Evolutionary conservation across 2,329 filamentous ascomycete species (phyloP).

Genomic region (Lachnellula cervina): DNA sequence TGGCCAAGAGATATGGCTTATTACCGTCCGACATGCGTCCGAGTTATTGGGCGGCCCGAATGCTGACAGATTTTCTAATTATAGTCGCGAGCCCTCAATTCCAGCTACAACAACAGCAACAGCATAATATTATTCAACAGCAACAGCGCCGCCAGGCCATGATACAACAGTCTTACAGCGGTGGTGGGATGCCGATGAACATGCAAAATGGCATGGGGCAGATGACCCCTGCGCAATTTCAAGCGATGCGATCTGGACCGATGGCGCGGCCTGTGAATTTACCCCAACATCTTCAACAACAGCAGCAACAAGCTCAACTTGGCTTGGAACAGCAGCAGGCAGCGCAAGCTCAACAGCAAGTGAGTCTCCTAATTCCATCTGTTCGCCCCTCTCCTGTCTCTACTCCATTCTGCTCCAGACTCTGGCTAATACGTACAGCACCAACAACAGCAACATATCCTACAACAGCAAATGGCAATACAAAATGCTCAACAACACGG

Average conservation of each 20-base stretch:
- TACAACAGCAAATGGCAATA: conserved; percentile 45
- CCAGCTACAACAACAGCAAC: conserved; percentile 41
- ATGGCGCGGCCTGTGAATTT: conserved; percentile 42
- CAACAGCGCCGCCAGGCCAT: conserved; percentile 47
- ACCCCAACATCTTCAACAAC: conserved; percentile 40
- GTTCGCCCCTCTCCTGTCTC: not conserved
- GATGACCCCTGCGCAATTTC: conserved; percentile 48
- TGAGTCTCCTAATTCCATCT: conserved; percentile 5
- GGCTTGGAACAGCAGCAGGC: conserved; percentile 37
- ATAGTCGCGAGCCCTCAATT: conserved; percentile 31
- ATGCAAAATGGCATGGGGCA: conserved; percentile 51
- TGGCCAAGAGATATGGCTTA: not conserved
- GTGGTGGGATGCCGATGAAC: conserved; percentile 43
- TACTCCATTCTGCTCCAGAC: not conserved
- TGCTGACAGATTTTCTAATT: conserved; percentile 18
- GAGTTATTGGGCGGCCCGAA: conserved; percentile 7
- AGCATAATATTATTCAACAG: conserved; percentile 53
- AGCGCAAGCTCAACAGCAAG: conserved; percentile 34
- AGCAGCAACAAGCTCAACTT: conserved; percentile 35
- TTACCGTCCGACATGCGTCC: not conserved
- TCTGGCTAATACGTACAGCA: conserved; percentile 10
- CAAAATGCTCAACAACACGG: conserved; percentile 41
- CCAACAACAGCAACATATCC: conserved; percentile 33
- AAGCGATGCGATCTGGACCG: conserved; percentile 42
- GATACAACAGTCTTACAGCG: conserved; percentile 48